Percentiles rank a stretch among this genome's conserved stretches.
phyloP scores from a whole-genome alignment of 177 flowering plant genomes.

The Vitis hybrid region DNA sequence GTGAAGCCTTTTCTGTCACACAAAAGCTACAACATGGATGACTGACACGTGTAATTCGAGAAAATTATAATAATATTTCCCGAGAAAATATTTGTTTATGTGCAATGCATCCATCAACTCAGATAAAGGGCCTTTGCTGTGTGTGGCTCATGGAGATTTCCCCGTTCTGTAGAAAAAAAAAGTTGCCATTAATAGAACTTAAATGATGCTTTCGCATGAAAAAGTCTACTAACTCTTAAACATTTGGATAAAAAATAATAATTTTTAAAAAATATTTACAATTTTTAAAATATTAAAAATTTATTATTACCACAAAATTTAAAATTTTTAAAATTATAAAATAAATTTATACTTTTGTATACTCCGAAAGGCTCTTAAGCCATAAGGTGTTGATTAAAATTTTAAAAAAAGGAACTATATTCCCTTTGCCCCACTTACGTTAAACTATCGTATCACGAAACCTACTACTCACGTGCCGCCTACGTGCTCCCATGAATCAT shows the following conservation, averaged over 20 bases:
- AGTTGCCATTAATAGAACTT: background rate
- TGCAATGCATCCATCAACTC: too few species aligned
- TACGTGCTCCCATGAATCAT: too few species aligned
- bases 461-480: too few species aligned
- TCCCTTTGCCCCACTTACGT: too few species aligned
- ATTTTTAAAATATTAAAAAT: background rate
- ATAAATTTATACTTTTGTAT: background rate
- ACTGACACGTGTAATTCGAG: conserved; percentile 22
- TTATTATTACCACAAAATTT: background rate
- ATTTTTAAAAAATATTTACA: background rate
- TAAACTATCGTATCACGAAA: too few species aligned
- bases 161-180: background rate
- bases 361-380: too few species aligned
- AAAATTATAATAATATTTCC: background rate
- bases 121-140: background rate
- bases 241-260: background rate
- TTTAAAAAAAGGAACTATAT: too few species aligned
- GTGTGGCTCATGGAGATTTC: background rate
- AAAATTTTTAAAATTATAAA: background rate
- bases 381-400: too few species aligned
- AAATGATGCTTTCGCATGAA: background rate
- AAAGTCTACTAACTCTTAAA: background rate
- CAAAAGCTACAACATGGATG: conserved; percentile 18
- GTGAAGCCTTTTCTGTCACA: conserved; percentile 27
- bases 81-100: too few species aligned